phyloP scores from a whole-genome alignment of 2,329 filamentous ascomycete genomes.

The Beauveria asiatica region DNA sequence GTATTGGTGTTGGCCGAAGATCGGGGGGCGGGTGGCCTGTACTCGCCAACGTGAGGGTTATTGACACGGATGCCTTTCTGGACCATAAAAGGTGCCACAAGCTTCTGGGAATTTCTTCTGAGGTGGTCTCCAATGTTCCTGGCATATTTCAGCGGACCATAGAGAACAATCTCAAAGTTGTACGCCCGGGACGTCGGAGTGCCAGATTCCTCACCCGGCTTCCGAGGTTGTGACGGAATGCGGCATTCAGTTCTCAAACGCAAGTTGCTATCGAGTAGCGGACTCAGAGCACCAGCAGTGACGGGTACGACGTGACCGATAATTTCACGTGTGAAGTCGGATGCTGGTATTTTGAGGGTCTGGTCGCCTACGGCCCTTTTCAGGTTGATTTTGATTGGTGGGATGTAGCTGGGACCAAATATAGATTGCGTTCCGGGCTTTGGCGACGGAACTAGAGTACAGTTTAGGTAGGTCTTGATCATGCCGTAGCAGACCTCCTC shows the following conservation, averaged over 20 bases:
- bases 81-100: constrained; percentile 57
- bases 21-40: constrained; percentile 31
- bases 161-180: constrained; percentile 65
- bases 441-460: constrained; percentile 58
- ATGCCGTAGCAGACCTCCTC: constrained; percentile 77
- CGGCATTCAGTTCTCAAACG: constrained; percentile 64
- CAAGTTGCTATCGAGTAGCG: constrained; percentile 59
- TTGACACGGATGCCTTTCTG: constrained; percentile 61
- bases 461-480: constrained; percentile 60
- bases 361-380: constrained; percentile 48
- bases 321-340: constrained; percentile 60
- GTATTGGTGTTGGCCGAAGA: constrained; percentile 19
- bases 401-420: constrained; percentile 55
- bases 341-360: constrained; percentile 57
- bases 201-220: constrained; percentile 56
- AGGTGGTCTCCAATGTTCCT: constrained; percentile 60
- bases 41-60: constrained; percentile 63
- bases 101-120: constrained; percentile 52
- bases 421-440: constrained; percentile 54
- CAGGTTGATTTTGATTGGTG: constrained; percentile 64
- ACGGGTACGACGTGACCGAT: constrained; percentile 69
- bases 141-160: constrained; percentile 62
- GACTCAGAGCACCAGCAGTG: constrained; percentile 59
- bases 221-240: constrained; percentile 58
- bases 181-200: constrained; percentile 52